phyloP scores from a whole-genome alignment of 768 basidiomycete species.

The Gymnopilus dilepis region DNA sequence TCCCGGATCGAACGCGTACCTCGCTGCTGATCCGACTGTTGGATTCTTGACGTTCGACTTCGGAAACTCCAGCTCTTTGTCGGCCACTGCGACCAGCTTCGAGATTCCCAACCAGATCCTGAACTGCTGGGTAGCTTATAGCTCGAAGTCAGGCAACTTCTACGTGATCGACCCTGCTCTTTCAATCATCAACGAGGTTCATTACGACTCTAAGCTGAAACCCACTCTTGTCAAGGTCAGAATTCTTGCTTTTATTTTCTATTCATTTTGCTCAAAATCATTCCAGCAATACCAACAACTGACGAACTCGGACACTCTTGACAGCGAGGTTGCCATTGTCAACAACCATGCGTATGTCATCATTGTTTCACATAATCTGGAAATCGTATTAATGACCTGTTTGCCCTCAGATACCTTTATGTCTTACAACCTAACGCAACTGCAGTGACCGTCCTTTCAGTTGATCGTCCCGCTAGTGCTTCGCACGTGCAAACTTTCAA shows the following conservation, averaged over 20 bases:
- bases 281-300: neutral
- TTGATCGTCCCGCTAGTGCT: neutral
- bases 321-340: neutral
- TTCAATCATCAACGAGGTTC: neutral
- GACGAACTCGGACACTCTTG: neutral
- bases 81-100: neutral
- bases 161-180: neutral
- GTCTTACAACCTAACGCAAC: neutral
- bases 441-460: neutral
- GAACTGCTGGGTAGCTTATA: neutral
- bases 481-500: neutral
- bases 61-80: neutral
- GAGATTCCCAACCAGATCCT: neutral
- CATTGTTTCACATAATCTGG: neutral
- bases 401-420: neutral
- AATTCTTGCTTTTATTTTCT: neutral
- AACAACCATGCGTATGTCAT: neutral
- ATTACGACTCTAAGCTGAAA: neutral
- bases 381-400: neutral
- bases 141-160: constrained; percentile 1
- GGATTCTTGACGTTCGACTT: neutral
- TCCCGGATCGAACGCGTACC: constrained; percentile 1
- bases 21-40: neutral
- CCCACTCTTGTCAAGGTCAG: constrained; percentile 2
- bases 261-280: neutral